A percentile compares a stretch with the other conserved stretches of the same genome.
phyloP scores from a whole-genome alignment of 2,329 filamentous ascomycete genomes.

The Trichothecium sympodiale region DNA sequence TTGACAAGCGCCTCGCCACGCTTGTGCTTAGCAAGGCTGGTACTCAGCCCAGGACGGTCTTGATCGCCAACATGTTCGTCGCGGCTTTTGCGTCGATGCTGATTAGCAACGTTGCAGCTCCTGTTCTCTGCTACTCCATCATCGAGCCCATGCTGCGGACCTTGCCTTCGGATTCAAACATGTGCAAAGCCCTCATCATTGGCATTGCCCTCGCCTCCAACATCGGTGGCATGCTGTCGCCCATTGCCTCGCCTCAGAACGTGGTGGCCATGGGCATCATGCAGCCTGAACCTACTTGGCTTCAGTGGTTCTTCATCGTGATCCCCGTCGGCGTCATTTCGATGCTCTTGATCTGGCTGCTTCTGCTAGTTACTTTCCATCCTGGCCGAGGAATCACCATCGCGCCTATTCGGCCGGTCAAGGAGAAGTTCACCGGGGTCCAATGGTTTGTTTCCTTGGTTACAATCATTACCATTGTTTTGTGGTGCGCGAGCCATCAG shows the following conservation, averaged over 20 bases:
- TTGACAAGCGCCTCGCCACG: constrained; percentile 93
- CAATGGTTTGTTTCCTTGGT: constrained; percentile 89
- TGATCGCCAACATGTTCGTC: constrained; percentile 98
- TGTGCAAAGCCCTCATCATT: constrained; percentile 90
- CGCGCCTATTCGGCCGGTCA: constrained; percentile 80
- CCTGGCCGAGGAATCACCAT: constrained; percentile 80
- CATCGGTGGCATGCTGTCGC: constrained; percentile 90
- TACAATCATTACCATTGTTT: constrained; percentile 70
- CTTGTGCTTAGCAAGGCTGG: constrained; percentile 94
- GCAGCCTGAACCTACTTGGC: constrained; percentile 84
- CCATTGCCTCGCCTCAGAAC: constrained; percentile 95
- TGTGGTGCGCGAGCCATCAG: constrained; percentile 91
- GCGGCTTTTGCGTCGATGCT: constrained; percentile 97
- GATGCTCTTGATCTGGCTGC: constrained; percentile 77
- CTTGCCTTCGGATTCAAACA: constrained; percentile 76
- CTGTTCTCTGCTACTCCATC: constrained; percentile 93
- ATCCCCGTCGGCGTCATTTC: constrained; percentile 87
- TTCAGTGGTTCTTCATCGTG: constrained; percentile 92
- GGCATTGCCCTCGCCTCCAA: constrained; percentile 93
- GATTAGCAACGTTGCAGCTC: constrained; percentile 96
- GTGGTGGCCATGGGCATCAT: constrained; percentile 95
- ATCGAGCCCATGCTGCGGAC: constrained; percentile 97
- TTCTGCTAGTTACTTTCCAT: constrained; percentile 76
- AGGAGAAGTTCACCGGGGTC: constrained; percentile 74
- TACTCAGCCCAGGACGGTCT: constrained; percentile 75